Base-by-base conservation (phyloP, 306 rosid species). In the Cicer cuneatum region DNA sequence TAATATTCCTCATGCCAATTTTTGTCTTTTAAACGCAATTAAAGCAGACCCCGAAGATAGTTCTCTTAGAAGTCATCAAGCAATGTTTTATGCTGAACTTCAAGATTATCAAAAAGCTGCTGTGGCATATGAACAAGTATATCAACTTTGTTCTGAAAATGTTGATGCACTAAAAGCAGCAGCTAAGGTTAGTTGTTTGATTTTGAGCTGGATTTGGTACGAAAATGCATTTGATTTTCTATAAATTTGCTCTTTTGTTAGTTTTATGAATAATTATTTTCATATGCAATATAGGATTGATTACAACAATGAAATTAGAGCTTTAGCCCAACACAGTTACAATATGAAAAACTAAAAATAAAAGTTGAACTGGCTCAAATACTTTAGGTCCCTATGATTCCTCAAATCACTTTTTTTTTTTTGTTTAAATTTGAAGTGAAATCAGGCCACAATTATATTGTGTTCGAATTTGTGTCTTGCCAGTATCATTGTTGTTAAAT, bases 51-150 rank as follows among this genome's bases (percentile, higher is more conserved):
- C 95, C 41, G 63, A 80, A 70, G 86, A 91, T 63, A 52, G 71
- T 52, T 64, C 57, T 65, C 82, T 91, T 77, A 89, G 90, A 78
- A 35, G 56, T 19, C 72, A 79, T 18, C 96, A 86, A 69, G 98
- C 97, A 37, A 77, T 84, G 69, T 83, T 93, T 66, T 86, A 87
- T 79, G 82, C 80, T 79, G 86, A 87, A 77, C 86, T 78, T 73
- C 85, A 88, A 80, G 93, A 93, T 71, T 85, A 82, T 80, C 91
- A 92, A 56, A 93, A 83, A 69, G 97, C 96, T 43, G 98, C 97
- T 3, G 86, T 78, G 74, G 78, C 86, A 37, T 91, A 87, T 87
- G 86, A 88, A 58, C 88, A 91, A 78, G 76, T 83, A 79, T 80
- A 84, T 82, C 89, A 86, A 79, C 83, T 86, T 42, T 84, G 83